phyloP scores from a whole-genome alignment of 352 stramenopile genomes.

The Phytophthora sp. region DNA sequence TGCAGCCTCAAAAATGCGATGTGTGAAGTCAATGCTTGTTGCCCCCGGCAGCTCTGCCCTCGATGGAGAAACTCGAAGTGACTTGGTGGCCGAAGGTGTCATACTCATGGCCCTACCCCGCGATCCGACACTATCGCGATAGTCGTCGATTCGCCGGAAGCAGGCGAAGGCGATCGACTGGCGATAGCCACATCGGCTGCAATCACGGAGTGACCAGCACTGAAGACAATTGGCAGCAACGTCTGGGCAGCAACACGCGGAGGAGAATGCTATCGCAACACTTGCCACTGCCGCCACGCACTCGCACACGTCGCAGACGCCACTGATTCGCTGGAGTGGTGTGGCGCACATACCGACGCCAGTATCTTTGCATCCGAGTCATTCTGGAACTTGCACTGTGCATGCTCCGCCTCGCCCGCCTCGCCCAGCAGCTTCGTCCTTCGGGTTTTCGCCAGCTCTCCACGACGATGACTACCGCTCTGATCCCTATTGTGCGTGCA shows the following conservation, averaged over 20 bases:
- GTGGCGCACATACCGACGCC: not conserved
- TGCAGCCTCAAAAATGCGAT: not conserved
- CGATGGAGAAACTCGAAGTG: slow-evolving; percentile 10
- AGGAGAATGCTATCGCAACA: too few relatives aligned
- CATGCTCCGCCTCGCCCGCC: slow-evolving; percentile 15
- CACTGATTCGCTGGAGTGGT: slow-evolving; percentile 2
- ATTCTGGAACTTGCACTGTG: slow-evolving; percentile 2
- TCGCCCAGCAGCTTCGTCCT: slow-evolving; percentile 4
- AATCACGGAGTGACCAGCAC: not conserved
- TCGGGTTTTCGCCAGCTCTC: slow-evolving; percentile 3
- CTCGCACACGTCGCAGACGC: slow-evolving; percentile 10
- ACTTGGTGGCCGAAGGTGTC: not conserved
- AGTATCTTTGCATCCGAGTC: slow-evolving; percentile 16
- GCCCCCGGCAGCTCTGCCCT: not conserved
- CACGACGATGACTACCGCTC: slow-evolving; percentile 31
- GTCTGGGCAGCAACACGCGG: too few relatives aligned
- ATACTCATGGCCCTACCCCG: slow-evolving; percentile 13
- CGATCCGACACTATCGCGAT: slow-evolving; percentile 25
- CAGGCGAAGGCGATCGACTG: not conserved
- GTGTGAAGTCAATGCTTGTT: not conserved
- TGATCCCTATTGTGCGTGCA: slow-evolving; percentile 44
- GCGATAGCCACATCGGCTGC: not conserved
- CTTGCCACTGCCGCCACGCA: too few relatives aligned
- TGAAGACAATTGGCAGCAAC: too few relatives aligned
- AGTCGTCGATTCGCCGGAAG: slow-evolving; percentile 12